These are phyloP conservation scores for Sphagnum magellanicum DNA, from an alignment of 228 moss, liverwort and hornwort species.

Conservation along the genomic window DNA sequence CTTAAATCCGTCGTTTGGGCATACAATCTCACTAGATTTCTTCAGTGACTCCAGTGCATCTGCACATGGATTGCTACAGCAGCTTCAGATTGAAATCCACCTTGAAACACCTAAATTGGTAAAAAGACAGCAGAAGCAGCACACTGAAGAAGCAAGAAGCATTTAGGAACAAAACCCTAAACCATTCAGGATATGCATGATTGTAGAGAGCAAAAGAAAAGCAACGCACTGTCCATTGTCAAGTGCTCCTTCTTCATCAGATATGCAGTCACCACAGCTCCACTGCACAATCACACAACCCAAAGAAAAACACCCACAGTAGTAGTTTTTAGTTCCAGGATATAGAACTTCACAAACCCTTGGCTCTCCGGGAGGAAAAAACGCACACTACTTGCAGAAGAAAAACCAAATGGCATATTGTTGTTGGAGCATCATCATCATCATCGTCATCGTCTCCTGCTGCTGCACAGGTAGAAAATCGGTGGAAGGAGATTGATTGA, in stretches of 20 bases:
- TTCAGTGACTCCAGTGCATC: constrained; percentile 73
- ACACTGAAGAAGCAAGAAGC: neutral
- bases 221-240: constrained; percentile 64
- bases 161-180: too few relatives aligned
- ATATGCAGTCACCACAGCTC: constrained; percentile 84
- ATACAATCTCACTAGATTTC: constrained; percentile 50
- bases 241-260: constrained; percentile 80
- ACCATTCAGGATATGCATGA: neutral
- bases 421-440: too few relatives aligned
- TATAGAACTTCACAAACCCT: too few relatives aligned
- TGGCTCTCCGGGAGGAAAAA: too few relatives aligned
- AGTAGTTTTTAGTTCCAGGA: too few relatives aligned
- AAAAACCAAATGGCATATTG: too few relatives aligned
- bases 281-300: constrained; percentile 66
- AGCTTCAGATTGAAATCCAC: neutral
- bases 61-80: constrained; percentile 16
- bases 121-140: neutral
- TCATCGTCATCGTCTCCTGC: too few relatives aligned
- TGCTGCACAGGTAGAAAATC: too few relatives aligned
- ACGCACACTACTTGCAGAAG: too few relatives aligned
- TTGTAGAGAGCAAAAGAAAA: neutral
- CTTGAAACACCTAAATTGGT: neutral
- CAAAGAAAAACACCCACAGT: neutral
- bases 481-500: neutral
- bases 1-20: constrained; percentile 88